Evolutionary conservation across 1,284 basidiomycete species (phyloP).

Genomic region (Ceratobasidium sp.): DNA sequence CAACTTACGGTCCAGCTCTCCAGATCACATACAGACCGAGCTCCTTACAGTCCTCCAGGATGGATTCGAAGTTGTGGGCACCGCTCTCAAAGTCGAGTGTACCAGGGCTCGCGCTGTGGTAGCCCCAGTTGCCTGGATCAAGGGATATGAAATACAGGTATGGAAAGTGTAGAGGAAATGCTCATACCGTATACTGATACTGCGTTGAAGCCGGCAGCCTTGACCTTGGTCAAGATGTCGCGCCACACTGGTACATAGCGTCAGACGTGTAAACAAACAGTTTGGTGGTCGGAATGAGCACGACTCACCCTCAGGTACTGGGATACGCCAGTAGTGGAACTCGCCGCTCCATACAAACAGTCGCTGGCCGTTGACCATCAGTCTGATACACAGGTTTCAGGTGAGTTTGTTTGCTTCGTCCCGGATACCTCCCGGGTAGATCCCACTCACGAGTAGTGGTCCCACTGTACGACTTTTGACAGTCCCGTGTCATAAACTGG

Average conservation of each 20-base stretch:
- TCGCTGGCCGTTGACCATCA: slow-evolving; percentile 38
- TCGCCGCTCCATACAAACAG: slow-evolving; percentile 39
- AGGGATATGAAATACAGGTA: not conserved
- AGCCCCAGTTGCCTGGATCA: slow-evolving; percentile 37
- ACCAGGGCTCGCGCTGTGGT: slow-evolving; percentile 34
- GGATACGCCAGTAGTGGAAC: slow-evolving; percentile 41
- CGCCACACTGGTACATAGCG: slow-evolving; percentile 40
- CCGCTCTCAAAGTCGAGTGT: slow-evolving; percentile 36
- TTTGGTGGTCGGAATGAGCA: not conserved
- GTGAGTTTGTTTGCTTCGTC: not conserved
- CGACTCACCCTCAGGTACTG: slow-evolving; percentile 32
- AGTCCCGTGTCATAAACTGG: slow-evolving; percentile 36
- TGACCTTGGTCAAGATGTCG: slow-evolving; percentile 38
- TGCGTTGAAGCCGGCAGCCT: slow-evolving; percentile 39
- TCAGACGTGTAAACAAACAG: not conserved
- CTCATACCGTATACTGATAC: slow-evolving; percentile 34
- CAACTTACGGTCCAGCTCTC: slow-evolving; percentile 36
- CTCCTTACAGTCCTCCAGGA: slow-evolving; percentile 36
- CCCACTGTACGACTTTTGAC: slow-evolving; percentile 37
- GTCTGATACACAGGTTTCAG: not conserved
- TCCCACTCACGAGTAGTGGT: slow-evolving; percentile 34
- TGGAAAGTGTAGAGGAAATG: not conserved
- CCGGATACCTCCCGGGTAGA: not conserved
- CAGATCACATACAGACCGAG: slow-evolving; percentile 38
- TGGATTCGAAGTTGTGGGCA: slow-evolving; percentile 38